phyloP scores from a whole-genome alignment of 257 asterid genomes.

The Solanum ahanhuiri region DNA sequence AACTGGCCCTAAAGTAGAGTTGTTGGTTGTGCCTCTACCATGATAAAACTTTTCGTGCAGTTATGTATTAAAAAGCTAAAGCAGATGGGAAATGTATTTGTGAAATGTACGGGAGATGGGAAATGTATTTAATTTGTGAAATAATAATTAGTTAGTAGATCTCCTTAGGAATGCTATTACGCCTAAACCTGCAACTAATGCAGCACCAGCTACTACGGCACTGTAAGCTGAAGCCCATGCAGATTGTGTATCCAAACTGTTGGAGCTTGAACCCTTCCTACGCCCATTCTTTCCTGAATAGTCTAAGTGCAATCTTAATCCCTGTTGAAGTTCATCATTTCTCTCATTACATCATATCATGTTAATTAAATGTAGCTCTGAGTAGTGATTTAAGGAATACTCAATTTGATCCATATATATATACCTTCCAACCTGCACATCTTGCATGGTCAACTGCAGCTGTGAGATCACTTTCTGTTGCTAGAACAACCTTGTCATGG shows the following conservation, averaged over 20 bases:
- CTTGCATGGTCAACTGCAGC: slow-evolving; percentile 92
- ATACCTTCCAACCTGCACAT: slow-evolving; percentile 95
- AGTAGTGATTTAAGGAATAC: background rate
- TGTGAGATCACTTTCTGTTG: slow-evolving; percentile 78
- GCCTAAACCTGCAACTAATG: slow-evolving; percentile 73
- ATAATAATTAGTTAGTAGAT: slow-evolving; percentile 16
- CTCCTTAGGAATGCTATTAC: slow-evolving; percentile 58
- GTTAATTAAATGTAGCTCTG: background rate
- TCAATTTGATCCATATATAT: background rate
- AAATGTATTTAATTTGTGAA: background rate
- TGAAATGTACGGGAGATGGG: background rate
- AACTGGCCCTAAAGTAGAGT: no score
- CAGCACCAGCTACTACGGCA: slow-evolving; percentile 81
- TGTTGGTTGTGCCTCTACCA: no score
- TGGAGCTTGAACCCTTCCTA: slow-evolving; percentile 27
- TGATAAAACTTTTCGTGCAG: no score
- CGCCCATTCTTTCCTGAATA: slow-evolving; percentile 33
- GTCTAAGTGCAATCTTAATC: slow-evolving; percentile 71
- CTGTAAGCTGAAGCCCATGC: slow-evolving; percentile 63
- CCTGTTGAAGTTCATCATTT: slow-evolving; percentile 30
- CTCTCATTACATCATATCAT: background rate
- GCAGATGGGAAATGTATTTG: no score
- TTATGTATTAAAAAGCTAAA: no score
- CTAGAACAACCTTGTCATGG: slow-evolving; percentile 70
- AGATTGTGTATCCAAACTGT: slow-evolving; percentile 25